A percentile compares a stretch with the other conserved stretches of the same genome.
Conservation (phyloP, 345 rosid genomes). For the Abelmoschus esculentus region DNA sequence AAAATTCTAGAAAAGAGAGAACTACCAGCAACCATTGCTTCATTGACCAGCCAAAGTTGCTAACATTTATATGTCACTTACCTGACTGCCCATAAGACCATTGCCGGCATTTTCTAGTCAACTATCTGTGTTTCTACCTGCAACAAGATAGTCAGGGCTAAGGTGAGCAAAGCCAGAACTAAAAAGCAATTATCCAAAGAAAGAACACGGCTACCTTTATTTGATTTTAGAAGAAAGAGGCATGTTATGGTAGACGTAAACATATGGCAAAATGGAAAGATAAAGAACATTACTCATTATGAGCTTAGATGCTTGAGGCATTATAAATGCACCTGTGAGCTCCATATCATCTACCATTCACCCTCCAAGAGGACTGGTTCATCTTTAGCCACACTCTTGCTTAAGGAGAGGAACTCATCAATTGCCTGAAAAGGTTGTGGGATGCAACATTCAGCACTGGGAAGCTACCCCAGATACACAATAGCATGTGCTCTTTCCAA, state of each 20-base stretch:
- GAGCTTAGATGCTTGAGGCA: background rate
- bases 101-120: slow-evolving; percentile 91
- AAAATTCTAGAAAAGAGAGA: background rate
- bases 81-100: slow-evolving; percentile 96
- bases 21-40: background rate
- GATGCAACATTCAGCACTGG: no score
- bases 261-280: background rate
- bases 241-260: background rate
- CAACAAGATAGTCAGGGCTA: slow-evolving; percentile 10
- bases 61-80: slow-evolving; percentile 8
- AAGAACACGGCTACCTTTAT: background rate
- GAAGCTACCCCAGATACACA: no score
- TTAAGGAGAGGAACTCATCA: no score
- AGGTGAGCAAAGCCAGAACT: background rate
- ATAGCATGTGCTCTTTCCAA: no score
- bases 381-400: no score
- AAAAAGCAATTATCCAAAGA: background rate
- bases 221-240: background rate
- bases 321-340: slow-evolving; percentile 61
- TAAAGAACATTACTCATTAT: background rate
- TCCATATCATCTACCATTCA: slow-evolving; percentile 97
- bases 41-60: background rate
- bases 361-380: slow-evolving; percentile 33
- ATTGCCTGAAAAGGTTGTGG: no score
- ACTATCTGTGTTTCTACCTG: slow-evolving; percentile 85